A percentile compares a stretch with the other conserved stretches of the same genome.
phyloP scores from a whole-genome alignment of 345 rosid genomes.

The Eutrema yunnanense region DNA sequence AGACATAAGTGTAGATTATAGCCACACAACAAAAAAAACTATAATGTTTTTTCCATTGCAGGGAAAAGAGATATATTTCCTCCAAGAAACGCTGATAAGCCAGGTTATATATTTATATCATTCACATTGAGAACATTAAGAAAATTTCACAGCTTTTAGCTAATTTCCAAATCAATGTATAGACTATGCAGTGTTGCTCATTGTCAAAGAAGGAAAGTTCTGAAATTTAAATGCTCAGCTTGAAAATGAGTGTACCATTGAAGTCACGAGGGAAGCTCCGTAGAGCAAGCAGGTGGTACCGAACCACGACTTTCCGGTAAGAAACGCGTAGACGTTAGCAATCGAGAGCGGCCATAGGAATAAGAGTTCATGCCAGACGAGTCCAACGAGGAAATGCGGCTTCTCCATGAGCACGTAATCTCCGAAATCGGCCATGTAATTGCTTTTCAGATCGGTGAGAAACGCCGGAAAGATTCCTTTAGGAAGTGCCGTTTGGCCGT shows the following conservation, averaged over 20 bases:
- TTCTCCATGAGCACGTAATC: slow-evolving; percentile 63
- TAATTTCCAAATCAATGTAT: not conserved
- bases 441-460: slow-evolving; percentile 41
- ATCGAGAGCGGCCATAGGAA: slow-evolving; percentile 75
- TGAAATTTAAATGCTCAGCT: not conserved
- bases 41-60: not conserved
- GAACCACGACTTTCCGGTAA: slow-evolving; percentile 60
- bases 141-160: not conserved
- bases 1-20: not conserved
- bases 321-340: slow-evolving; percentile 45
- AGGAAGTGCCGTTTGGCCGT: slow-evolving; percentile 57
- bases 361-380: slow-evolving; percentile 63
- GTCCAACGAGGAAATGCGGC: slow-evolving; percentile 69
- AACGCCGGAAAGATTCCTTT: slow-evolving; percentile 38
- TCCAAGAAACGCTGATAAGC: not conserved
- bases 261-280: slow-evolving; percentile 56
- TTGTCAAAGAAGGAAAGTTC: not conserved
- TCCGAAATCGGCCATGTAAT: slow-evolving; percentile 41
- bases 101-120: not conserved
- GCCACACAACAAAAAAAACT: not conserved
- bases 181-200: not conserved
- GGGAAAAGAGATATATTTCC: not conserved
- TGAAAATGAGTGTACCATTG: slow-evolving; percentile 47
- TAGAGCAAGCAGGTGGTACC: slow-evolving; percentile 66
- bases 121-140: not conserved